phyloP scores from a whole-genome alignment of 192 early-diverging fungal genomes.

The Spizellomyces sp. region DNA sequence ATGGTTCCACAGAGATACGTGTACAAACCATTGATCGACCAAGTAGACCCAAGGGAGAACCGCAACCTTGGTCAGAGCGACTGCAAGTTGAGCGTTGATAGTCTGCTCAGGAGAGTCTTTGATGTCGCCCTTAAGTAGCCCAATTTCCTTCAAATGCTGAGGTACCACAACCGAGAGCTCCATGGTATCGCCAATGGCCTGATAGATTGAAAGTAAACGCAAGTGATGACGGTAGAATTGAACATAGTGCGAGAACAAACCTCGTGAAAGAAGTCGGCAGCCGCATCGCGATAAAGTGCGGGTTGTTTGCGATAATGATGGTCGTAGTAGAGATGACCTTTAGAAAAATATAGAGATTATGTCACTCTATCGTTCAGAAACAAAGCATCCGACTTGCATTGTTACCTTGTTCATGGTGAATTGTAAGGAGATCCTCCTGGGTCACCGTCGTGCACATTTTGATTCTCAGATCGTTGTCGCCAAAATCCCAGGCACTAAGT shows the following conservation, averaged over 20 bases:
- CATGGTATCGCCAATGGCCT: constrained; percentile 36
- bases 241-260: no score
- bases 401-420: constrained; percentile 40
- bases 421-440: constrained; percentile 30
- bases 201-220: neutral
- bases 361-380: no score
- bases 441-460: constrained; percentile 41
- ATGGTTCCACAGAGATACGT: no score
- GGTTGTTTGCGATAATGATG: constrained; percentile 34
- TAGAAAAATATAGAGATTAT: no score
- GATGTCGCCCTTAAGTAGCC: constrained; percentile 22
- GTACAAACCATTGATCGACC: constrained; percentile 32
- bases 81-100: constrained; percentile 35
- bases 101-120: constrained; percentile 21
- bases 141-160: constrained; percentile 35
- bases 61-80: constrained; percentile 36
- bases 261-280: constrained; percentile 33
- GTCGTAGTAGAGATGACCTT: constrained; percentile 39
- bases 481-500: constrained; percentile 35
- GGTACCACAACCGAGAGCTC: constrained; percentile 28
- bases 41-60: constrained; percentile 30
- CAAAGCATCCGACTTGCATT: no score
- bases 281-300: constrained; percentile 23
- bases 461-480: constrained; percentile 35
- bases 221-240: no score